Evolutionary conservation across 2,329 filamentous ascomycete species (phyloP), one percentile per base, ranked within the genome.

Genomic region (Trichoderma semiorbis): DNA sequence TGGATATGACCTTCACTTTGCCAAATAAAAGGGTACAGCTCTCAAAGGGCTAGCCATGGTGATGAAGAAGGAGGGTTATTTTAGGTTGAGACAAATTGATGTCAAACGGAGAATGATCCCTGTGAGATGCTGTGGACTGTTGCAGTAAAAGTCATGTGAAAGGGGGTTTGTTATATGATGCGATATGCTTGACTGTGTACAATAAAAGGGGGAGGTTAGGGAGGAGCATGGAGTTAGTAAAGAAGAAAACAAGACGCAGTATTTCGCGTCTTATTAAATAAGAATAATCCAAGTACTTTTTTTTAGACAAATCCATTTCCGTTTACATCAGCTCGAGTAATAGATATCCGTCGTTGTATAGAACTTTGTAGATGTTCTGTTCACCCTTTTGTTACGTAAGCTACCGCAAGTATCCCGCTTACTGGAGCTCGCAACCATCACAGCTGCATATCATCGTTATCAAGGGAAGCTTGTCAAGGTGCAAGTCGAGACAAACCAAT

Each of bases 1-100:
- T 75, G 93, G 93, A 75, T 99, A 98, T 81, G 96, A 99, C 81
- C 87, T 99, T 80, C 96, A 99, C 85, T 99, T 99, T 85, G 96
- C 96, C 72, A 99, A 99, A 89, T 99, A 92, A 53, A 67, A 7
- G 12, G 21, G 10, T 18, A 55, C 21, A 61, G 30, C 24, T 60
- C 32, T 30, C 39, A 24, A 12, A 61, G 21, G 61, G 24, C 18
- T n/a, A 34, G 55, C 28, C 36, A 36, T 36, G 16, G 11, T 24
- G n/a, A 6, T 68, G 55, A 36, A 34, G 24, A 62, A 43, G 64
- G 21, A 18, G 14, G 7, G 12, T 18, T 28, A 21, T 14, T 28
- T 62, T 16, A n/a, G 21, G 57, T 7, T 18, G 21, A 50, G 57
- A 53, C 21, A 28, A 3, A 5, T 28, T 50, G 14, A 12, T 62